A percentile compares a stretch with the other conserved stretches of the same genome.
Conservation (phyloP, 345 rosid species). For the Physaria fendleri region DNA sequence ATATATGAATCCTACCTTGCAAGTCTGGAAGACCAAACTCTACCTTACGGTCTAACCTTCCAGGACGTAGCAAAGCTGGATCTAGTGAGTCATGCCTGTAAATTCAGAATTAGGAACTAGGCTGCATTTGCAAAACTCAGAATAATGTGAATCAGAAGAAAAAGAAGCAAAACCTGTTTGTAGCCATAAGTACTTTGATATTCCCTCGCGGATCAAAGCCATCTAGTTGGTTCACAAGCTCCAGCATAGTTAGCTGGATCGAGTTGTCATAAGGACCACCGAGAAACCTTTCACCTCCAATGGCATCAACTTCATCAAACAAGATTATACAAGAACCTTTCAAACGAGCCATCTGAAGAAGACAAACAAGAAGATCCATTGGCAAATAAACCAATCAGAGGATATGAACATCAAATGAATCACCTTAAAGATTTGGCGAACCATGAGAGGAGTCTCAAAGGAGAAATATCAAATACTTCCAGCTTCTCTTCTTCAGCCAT, state of each 20-base stretch:
- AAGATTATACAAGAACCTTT: constrained; percentile 84
- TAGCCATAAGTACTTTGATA: constrained; percentile 84
- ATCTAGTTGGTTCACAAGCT: constrained; percentile 83
- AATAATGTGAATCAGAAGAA: background rate
- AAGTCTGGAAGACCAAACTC: constrained; percentile 64
- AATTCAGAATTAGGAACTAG: background rate
- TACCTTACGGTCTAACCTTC: constrained; percentile 72
- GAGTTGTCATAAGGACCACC: constrained; percentile 59
- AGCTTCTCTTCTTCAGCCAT: background rate
- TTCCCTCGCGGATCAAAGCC: constrained; percentile 87
- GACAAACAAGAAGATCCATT: background rate
- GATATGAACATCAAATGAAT: background rate
- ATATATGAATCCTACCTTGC: background rate
- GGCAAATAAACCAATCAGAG: background rate
- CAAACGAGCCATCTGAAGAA: constrained; percentile 72
- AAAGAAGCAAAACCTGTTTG: constrained; percentile 54
- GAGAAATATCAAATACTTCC: background rate
- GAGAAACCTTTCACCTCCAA: constrained; percentile 82
- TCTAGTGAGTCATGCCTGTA: constrained; percentile 74
- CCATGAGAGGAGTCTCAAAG: background rate
- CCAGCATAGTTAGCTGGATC: constrained; percentile 79
- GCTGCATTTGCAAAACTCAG: background rate
- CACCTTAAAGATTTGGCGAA: background rate
- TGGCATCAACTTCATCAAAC: constrained; percentile 82
- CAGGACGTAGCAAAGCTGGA: constrained; percentile 81